Base-by-base conservation (phyloP, 2,329 filamentous ascomycete species). In the Venturia aucupariae region DNA sequence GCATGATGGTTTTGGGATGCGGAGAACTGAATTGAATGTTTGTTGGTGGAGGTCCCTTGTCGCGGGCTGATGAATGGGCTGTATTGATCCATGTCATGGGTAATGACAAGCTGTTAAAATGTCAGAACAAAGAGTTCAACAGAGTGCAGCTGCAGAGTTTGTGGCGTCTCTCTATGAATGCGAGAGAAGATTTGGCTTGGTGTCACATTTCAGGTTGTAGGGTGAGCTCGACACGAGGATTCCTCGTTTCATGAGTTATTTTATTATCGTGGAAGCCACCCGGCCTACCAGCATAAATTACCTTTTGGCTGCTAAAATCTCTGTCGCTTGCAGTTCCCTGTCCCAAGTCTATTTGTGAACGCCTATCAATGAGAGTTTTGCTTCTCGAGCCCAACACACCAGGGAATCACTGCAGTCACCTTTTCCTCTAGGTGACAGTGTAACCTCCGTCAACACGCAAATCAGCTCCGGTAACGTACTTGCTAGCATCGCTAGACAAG, bases 391-490 rank as follows among this genome's bases (percentile, higher is more conserved):
- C 6, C 51, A 38, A 17, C 19, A 19, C 51, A 57, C 2, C 15
- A 35, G 11, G 1, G 6, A 32, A 19, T 10, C 15, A 27, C 19
- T 10, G 35, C 35, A 38, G 11, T 11, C 5, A 38, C 22, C 6
- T 5, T 3, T 15, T 42, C 4, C 22, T 61, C 32, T 65, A 91
- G 65, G 88, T 91, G 67, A 90, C 79, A n/a, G 90, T 92, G 78
- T 92, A 95, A n/a, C 90, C 90, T 66, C 91, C 91, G 70, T 95
- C 91, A 44, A 95, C 90, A 35, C 90, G 83, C 69, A 94, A 80
- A 69, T 94, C 90, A 0, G 89, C 88, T 4, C 90, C 86, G 46
- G 73, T 77, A 15, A 77, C 74, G 61, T 77, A 77, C 65, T 69
- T 66, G 67, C 74, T 75, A 2, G 91, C 90, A 71, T 94, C 90